Percentiles rank a stretch among this genome's conserved stretches.
These are phyloP conservation scores for Orbilia blumenaviensis DNA, from an alignment of 2,329 filamentous ascomycete genomes.

Conservation along the genomic window DNA sequence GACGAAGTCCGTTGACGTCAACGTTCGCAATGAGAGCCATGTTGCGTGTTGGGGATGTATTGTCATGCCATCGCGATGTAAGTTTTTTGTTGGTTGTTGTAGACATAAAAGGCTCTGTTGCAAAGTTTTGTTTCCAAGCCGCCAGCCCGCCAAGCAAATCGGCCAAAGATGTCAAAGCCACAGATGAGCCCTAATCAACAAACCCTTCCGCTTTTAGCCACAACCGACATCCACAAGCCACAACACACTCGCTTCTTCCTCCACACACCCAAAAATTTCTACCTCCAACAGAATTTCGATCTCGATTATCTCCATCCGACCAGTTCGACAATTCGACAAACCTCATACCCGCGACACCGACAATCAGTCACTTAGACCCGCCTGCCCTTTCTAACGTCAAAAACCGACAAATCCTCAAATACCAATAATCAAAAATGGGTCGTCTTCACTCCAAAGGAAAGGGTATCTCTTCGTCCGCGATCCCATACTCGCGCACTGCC, in stretches of 20 bases:
- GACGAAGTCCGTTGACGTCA: too few relatives aligned
- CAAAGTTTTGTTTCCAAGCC: neutral
- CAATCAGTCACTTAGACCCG: constrained; percentile 15
- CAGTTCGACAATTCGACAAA: neutral
- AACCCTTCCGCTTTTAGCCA: constrained; percentile 29
- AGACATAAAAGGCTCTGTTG: neutral
- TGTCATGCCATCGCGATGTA: neutral
- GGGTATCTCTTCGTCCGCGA: constrained; percentile 94
- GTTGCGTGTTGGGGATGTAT: neutral
- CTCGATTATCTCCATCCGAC: constrained; percentile 6
- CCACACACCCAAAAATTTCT: constrained; percentile 45
- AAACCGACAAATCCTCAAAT: neutral
- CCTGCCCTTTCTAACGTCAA: neutral
- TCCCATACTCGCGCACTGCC: constrained; percentile 93
- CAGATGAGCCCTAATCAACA: constrained; percentile 48
- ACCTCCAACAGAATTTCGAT: neutral
- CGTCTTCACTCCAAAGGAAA: constrained; percentile 89
- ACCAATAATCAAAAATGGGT: constrained; percentile 50
- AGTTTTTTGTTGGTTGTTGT: constrained; percentile 14
- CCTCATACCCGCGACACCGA: neutral
- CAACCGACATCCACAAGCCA: constrained; percentile 1
- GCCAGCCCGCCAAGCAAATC: too few relatives aligned
- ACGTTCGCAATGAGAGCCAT: neutral
- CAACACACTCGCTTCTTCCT: constrained; percentile 29
- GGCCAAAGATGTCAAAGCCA: constrained; percentile 11